Evolutionary conservation across 805 yeast species (phyloP).

Genomic region (Monosporozyma aerobia): DNA sequence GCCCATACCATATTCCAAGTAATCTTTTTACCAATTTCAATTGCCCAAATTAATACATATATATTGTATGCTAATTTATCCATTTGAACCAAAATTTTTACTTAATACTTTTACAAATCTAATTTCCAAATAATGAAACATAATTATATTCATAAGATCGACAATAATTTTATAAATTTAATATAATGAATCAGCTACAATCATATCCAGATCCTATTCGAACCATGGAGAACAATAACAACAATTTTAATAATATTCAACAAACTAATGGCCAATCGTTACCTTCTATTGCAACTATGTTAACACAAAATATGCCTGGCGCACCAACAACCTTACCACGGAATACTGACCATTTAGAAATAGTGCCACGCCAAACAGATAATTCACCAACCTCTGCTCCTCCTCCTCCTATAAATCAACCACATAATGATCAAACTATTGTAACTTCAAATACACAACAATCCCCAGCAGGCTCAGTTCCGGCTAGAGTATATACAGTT

Average conservation of each 20-base stretch:
- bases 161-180: neutral
- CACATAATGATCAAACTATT: neutral
- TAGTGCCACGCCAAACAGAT: neutral
- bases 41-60: no score
- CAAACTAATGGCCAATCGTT: neutral
- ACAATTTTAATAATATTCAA: neutral
- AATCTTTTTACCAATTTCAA: no score
- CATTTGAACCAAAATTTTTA: neutral
- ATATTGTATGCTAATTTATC: no score
- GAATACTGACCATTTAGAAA: neutral
- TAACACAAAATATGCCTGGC: neutral
- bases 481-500: neutral
- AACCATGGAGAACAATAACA: neutral
- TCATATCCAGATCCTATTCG: neutral
- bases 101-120: neutral
- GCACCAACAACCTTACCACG: neutral
- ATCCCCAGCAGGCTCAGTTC: neutral
- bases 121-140: neutral
- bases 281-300: neutral
- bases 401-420: neutral
- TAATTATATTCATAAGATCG: neutral
- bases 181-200: neutral
- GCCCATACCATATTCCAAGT: no score
- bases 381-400: neutral
- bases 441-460: neutral